Evolutionary conservation across 352 stramenopile genomes (phyloP).

Genomic region (Pythium volutum): DNA sequence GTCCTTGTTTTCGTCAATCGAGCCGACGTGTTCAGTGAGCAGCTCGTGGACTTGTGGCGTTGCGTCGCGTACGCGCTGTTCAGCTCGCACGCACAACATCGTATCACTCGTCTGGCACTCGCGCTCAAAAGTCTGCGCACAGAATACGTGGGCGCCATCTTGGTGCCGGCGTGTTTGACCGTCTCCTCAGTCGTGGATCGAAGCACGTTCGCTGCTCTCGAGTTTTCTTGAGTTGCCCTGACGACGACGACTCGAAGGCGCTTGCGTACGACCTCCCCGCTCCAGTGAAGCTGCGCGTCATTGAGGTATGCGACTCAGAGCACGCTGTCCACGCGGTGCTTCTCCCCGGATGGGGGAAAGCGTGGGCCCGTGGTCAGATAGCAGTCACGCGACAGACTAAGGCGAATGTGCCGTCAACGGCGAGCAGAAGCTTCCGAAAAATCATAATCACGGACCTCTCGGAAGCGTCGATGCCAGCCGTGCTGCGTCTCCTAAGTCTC

Average conservation of each 20-base stretch:
- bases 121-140: not conserved
- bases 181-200: not conserved
- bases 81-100: not conserved
- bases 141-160: not conserved
- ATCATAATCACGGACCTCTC: not conserved
- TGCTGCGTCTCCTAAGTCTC: not conserved
- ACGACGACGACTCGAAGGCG: not conserved
- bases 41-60: not conserved
- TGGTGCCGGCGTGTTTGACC: not conserved
- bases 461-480: not conserved
- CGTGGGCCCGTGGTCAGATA: not conserved
- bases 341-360: not conserved
- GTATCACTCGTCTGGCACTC: not conserved
- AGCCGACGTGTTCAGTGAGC: no score
- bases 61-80: not conserved
- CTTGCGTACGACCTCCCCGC: not conserved
- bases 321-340: not conserved
- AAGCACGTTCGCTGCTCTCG: not conserved
- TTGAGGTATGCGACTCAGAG: not conserved
- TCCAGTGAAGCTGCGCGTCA: not conserved
- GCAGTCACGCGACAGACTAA: not conserved
- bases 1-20: not conserved
- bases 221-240: not conserved
- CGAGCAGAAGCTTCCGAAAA: not conserved
- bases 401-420: not conserved